These are phyloP conservation scores for Zygosaccharomyces bisporus DNA, from an alignment of 805 yeast species.

Conservation along the genomic window DNA sequence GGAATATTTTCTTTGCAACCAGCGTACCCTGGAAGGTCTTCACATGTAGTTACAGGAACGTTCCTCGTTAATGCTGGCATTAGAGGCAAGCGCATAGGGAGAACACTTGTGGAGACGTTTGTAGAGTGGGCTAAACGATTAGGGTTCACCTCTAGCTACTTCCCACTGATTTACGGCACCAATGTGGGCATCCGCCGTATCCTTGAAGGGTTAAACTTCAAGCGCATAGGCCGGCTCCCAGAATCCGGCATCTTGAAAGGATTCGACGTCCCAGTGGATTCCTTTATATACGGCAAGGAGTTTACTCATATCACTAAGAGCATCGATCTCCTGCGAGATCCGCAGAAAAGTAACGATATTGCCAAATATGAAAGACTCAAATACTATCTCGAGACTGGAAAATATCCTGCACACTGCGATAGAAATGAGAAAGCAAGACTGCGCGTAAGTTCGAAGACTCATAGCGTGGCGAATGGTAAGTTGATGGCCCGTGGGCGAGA, in stretches of 20 bases:
- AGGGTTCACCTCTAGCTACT: slow-evolving; percentile 80
- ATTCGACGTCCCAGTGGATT: slow-evolving; percentile 80
- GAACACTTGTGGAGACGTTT: slow-evolving; percentile 76
- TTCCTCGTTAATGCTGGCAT: slow-evolving; percentile 90
- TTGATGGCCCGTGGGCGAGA: slow-evolving; percentile 74
- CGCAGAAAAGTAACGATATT: slow-evolving; percentile 27
- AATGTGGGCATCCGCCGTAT: slow-evolving; percentile 79
- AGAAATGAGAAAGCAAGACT: slow-evolving; percentile 85
- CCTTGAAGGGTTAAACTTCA: slow-evolving; percentile 72
- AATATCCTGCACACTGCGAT: slow-evolving; percentile 78
- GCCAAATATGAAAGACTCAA: slow-evolving; percentile 71
- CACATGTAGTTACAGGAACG: slow-evolving; percentile 88
- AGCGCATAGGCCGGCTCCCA: slow-evolving; percentile 71
- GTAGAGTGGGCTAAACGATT: slow-evolving; percentile 87
- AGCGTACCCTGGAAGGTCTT: slow-evolving; percentile 86
- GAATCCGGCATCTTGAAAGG: slow-evolving; percentile 89
- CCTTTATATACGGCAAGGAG: slow-evolving; percentile 79
- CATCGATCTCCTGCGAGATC: slow-evolving; percentile 31
- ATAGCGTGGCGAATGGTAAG: slow-evolving; percentile 1
- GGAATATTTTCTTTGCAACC: slow-evolving; percentile 86
- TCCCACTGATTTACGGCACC: slow-evolving; percentile 84
- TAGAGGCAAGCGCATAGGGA: slow-evolving; percentile 87
- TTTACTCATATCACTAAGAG: slow-evolving; percentile 47
- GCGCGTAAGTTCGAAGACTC: slow-evolving; percentile 57
- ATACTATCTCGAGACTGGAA: slow-evolving; percentile 75